Base-by-base conservation (phyloP, 306 rosid genomes). In the Sphenostylis stenocarpa region DNA sequence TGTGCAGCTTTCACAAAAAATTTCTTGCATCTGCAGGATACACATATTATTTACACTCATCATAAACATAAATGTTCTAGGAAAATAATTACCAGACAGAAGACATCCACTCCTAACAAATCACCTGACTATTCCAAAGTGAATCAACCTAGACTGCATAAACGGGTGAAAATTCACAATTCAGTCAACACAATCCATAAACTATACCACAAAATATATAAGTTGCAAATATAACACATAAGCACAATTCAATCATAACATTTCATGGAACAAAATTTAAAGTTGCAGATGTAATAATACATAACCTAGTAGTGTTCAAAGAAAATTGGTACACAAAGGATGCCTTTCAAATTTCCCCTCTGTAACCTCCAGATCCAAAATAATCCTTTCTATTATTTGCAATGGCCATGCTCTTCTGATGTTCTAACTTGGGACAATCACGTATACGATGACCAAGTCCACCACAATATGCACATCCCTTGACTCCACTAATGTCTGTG, bases 361-460 rank as follows among this genome's bases (percentile, higher is more conserved):
- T 84, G 76, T 90, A 95, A 70, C 98, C 98, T 52, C 98, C 98
- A 15, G 91, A 89, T 6, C 97, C 97, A 87, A 88, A 95, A 77
- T 92, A 92, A 72, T 95, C 98, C 80, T 89, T 89, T 82, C 96
- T 85, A 31, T 88, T 85, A 69, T 84, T 85, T 34, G 98, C 93
- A 75, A 95, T 95, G 2, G 89, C 87, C 88, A 86, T 67, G 82
- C 91, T 95, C 73, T 92, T 92, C 84, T 92, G 97, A 78, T 95
- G 97, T 79, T 90, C 97, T 34, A 90, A 81, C 70, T 90, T 95
- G 39, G 97, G 96, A 76, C 97, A 92, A 66, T 88, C 97, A 1
- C 85, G 80, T 55, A 95, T 95, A 45, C 96, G 97, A 75, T 94
- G 97, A 81, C 97, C 98, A 44, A 92, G 96, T 33, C 98, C 98